These are phyloP conservation scores for Neurospora sp. DNA, from an alignment of 495 filamentous ascomycete genomes.

Conservation along the genomic window DNA sequence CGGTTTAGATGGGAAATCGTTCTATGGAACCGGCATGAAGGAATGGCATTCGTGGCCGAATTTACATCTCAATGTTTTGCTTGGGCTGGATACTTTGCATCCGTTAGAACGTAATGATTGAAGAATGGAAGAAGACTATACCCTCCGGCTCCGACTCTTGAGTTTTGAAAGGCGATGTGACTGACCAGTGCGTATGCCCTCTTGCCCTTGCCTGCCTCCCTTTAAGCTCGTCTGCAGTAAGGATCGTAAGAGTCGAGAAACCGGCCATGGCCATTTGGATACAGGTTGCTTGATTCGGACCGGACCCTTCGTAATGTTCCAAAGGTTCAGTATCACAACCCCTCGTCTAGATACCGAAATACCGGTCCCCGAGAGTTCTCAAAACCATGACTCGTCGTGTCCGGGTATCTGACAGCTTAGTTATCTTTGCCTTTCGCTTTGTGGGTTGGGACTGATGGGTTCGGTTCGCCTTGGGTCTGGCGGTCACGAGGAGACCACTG, in stretches of 20 bases:
- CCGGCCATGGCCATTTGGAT: background rate
- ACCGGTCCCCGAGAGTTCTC: background rate
- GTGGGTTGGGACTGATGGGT: background rate
- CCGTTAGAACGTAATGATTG: background rate
- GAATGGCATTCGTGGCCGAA: no score
- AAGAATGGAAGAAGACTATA: background rate
- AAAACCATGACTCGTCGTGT: background rate
- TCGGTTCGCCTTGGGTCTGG: background rate
- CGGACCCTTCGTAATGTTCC: background rate
- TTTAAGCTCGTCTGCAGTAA: background rate
- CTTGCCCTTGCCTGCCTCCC: background rate
- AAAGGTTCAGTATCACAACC: background rate
- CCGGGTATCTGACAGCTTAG: background rate
- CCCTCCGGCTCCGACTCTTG: background rate
- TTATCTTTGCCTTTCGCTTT: background rate
- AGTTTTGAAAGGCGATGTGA: background rate
- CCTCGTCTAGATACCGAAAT: background rate
- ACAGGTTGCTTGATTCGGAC: background rate
- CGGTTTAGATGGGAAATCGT: background rate
- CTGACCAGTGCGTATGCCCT: background rate
- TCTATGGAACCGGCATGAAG: no score
- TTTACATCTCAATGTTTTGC: no score
- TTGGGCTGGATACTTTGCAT: background rate
- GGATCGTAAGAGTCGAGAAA: background rate
- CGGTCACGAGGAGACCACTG: background rate